These are phyloP conservation scores for Penicillium simplicissimum DNA, from an alignment of 495 filamentous ascomycete species.

Conservation along the genomic window DNA sequence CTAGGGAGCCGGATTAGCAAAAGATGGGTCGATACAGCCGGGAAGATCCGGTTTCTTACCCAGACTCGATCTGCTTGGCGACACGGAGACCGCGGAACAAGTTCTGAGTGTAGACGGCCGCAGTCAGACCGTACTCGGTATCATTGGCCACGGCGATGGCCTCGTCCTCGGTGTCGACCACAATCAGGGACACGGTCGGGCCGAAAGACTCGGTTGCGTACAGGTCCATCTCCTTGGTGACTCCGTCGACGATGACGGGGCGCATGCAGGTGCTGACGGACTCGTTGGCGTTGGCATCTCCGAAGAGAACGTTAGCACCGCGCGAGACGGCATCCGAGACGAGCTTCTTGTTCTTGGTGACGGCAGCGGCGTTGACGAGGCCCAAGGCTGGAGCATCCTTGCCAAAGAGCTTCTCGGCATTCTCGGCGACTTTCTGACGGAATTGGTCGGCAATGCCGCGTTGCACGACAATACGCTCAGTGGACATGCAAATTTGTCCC, in stretches of 20 bases:
- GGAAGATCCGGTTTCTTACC: constrained; percentile 32
- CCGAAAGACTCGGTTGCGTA: constrained; percentile 83
- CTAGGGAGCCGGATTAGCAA: constrained; percentile 21
- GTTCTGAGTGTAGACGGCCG: constrained; percentile 50
- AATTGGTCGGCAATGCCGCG: constrained; percentile 66
- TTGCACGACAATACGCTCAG: constrained; percentile 85
- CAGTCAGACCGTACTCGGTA: constrained; percentile 52
- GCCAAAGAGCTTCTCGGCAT: constrained; percentile 50
- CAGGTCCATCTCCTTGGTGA: constrained; percentile 81
- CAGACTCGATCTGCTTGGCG: constrained; percentile 51
- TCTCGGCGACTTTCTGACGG: constrained; percentile 52
- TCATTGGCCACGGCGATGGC: constrained; percentile 53
- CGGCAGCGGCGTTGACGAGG: constrained; percentile 60
- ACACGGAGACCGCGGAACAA: constrained; percentile 49
- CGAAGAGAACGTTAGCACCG: constrained; percentile 67
- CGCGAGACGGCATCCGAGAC: constrained; percentile 64
- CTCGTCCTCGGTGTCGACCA: constrained; percentile 50
- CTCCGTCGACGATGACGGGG: constrained; percentile 67
- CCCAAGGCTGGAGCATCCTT: constrained; percentile 53
- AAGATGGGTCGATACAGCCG: neutral
- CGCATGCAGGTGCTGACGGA: constrained; percentile 57
- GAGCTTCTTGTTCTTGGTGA: constrained; percentile 68
- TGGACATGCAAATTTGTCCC: constrained; percentile 92
- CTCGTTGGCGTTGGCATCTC: constrained; percentile 53
- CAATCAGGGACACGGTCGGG: constrained; percentile 63